A percentile compares a stretch with the other conserved stretches of the same genome.
These are phyloP conservation scores for Alloteropsis angusta DNA, from an alignment of 202 grass and related monocot genomes.

Conservation along the genomic window DNA sequence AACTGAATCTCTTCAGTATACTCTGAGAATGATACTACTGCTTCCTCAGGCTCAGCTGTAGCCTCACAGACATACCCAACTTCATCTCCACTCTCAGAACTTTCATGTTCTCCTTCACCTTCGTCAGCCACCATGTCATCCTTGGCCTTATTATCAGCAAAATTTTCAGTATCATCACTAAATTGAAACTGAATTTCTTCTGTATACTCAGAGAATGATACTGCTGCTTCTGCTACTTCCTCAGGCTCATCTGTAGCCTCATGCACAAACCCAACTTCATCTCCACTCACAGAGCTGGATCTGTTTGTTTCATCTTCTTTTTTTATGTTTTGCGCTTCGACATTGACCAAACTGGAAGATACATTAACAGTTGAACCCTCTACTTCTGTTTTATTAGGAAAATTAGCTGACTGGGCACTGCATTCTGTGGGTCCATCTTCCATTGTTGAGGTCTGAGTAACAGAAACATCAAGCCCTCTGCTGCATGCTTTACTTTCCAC, in stretches of 20 bases:
- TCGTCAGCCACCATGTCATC: slow-evolving; percentile 8
- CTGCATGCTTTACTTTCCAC: slow-evolving; percentile 25
- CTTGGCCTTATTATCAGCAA: slow-evolving; percentile 32
- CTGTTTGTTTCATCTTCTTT: slow-evolving; percentile 11
- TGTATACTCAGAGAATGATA: slow-evolving; percentile 31
- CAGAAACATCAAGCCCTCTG: slow-evolving; percentile 26
- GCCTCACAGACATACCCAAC: neutral
- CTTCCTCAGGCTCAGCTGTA: slow-evolving; percentile 13
- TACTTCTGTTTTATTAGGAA: slow-evolving; percentile 8
- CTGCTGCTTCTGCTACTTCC: slow-evolving; percentile 14
- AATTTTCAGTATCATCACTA: slow-evolving; percentile 59
- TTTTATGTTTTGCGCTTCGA: slow-evolving; percentile 12
- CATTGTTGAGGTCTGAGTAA: slow-evolving; percentile 19
- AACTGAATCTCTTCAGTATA: slow-evolving; percentile 67
- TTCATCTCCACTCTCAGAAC: slow-evolving; percentile 19
- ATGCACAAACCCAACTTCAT: slow-evolving; percentile 2
- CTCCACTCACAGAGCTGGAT: slow-evolving; percentile 8
- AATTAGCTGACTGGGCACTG: slow-evolving; percentile 1
- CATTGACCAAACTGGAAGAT: slow-evolving; percentile 19
- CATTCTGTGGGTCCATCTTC: neutral
- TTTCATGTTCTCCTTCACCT: slow-evolving; percentile 22
- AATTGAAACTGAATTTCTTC: slow-evolving; percentile 75
- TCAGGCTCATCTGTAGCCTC: slow-evolving; percentile 1
- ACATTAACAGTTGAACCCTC: slow-evolving; percentile 1
- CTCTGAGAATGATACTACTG: slow-evolving; percentile 24